phyloP scores from a whole-genome alignment of 805 yeast genomes.

The Candida rishiriensis region DNA sequence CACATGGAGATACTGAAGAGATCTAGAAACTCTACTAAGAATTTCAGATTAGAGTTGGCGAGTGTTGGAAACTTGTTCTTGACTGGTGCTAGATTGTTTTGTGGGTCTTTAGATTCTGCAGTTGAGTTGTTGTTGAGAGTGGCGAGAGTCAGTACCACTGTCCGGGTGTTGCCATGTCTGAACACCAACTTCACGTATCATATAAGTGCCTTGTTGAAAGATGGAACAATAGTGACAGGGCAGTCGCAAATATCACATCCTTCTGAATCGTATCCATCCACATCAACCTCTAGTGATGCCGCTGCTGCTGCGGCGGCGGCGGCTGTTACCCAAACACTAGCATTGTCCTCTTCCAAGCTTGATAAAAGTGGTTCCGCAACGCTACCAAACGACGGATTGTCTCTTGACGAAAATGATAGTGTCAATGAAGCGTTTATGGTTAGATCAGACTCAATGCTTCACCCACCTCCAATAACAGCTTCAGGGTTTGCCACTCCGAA shows the following conservation, averaged over 20 bases:
- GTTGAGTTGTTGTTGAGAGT: slow-evolving; percentile 70
- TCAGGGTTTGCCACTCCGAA: slow-evolving; percentile 15
- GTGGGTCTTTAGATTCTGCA: slow-evolving; percentile 82
- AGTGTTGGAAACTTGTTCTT: slow-evolving; percentile 81
- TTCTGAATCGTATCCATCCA: slow-evolving; percentile 1
- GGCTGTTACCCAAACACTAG: too few species aligned
- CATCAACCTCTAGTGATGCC: slow-evolving; percentile 1
- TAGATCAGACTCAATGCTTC: slow-evolving; percentile 13
- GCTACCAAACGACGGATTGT: background rate
- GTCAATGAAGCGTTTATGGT: slow-evolving; percentile 1
- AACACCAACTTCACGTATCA: slow-evolving; percentile 84
- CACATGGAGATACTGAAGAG: slow-evolving; percentile 74
- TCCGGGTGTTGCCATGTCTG: slow-evolving; percentile 71
- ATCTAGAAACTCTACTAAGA: slow-evolving; percentile 48
- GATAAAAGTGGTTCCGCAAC: background rate
- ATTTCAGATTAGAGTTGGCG: slow-evolving; percentile 72
- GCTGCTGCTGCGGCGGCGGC: too few species aligned
- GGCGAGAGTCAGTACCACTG: slow-evolving; percentile 47
- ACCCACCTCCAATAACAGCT: slow-evolving; percentile 20
- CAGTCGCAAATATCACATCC: slow-evolving; percentile 96
- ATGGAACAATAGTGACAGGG: slow-evolving; percentile 77
- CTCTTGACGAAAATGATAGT: background rate
- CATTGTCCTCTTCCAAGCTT: too few species aligned
- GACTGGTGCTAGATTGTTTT: slow-evolving; percentile 75
- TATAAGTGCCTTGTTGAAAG: slow-evolving; percentile 66